These are phyloP conservation scores for Botrytis tulipae DNA, from an alignment of 2,329 filamentous ascomycete genomes.

Conservation along the genomic window DNA sequence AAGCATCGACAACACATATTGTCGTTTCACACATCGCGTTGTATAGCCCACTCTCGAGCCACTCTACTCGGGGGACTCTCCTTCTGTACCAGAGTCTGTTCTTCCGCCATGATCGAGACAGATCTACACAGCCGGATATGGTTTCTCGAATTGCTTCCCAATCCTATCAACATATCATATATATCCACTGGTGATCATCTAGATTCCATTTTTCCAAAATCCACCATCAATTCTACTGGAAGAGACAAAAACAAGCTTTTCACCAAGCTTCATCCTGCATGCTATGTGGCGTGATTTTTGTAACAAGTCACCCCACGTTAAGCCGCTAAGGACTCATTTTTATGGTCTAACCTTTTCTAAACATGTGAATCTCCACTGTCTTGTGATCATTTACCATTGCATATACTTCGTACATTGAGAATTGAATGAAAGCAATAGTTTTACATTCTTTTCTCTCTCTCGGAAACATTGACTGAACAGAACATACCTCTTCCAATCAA, in stretches of 20 bases:
- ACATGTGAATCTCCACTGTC: neutral
- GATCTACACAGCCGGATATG: neutral
- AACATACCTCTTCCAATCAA: neutral
- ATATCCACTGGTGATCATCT: no score
- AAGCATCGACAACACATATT: neutral
- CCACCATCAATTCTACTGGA: neutral
- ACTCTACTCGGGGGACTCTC: neutral
- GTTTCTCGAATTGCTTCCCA: neutral
- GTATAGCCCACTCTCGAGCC: neutral
- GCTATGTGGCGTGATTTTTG: conserved; percentile 23
- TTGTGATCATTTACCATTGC: conserved; percentile 1
- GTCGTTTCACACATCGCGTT: neutral
- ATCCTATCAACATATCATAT: neutral
- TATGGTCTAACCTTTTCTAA: neutral
- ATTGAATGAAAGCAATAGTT: neutral
- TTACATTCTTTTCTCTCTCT: neutral
- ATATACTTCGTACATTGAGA: neutral
- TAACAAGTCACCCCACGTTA: conserved; percentile 16
- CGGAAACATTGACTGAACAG: neutral
- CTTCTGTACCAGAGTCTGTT: neutral
- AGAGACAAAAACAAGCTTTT: neutral
- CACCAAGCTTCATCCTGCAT: neutral
- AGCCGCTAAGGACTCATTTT: neutral
- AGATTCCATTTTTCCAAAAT: neutral
- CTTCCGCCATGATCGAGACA: neutral